A percentile compares a stretch with the other conserved stretches of the same genome.
Conservation (phyloP, 306 rosid species). For the Vicia villosa region DNA sequence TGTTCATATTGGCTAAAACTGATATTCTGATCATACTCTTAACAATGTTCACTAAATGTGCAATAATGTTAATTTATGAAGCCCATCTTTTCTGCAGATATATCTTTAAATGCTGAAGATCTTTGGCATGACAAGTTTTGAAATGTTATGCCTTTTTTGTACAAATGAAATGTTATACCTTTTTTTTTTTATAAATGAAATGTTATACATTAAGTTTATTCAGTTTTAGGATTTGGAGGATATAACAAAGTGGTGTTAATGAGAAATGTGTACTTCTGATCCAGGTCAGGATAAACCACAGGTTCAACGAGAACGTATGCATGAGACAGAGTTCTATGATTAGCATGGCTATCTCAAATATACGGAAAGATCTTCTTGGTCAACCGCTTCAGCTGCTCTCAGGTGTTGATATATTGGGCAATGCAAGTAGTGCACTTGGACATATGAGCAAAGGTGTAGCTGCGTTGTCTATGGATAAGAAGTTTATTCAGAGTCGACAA, state of each 20-base stretch:
- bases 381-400: constrained; percentile 97
- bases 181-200: neutral
- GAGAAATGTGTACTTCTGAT: constrained; percentile 29
- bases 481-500: constrained; percentile 94
- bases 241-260: constrained; percentile 22
- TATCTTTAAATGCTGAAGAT: constrained; percentile 26
- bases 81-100: constrained; percentile 29
- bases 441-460: constrained; percentile 99
- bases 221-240: constrained; percentile 22
- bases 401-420: constrained; percentile 97
- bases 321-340: constrained; percentile 97
- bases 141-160: neutral
- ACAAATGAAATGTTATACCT: neutral
- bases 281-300: constrained; percentile 90
- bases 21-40: constrained; percentile 13
- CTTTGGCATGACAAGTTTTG: neutral
- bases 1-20: neutral
- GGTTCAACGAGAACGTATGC: constrained; percentile 77
- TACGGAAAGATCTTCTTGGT: constrained; percentile 90
- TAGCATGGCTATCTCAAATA: constrained; percentile 84
- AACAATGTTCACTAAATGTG: constrained; percentile 4
- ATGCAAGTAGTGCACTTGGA: constrained; percentile 99
- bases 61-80: constrained; percentile 17
- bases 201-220: constrained; percentile 5
- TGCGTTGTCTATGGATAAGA: constrained; percentile 96